phyloP scores from a whole-genome alignment of 305 asterid species.

The Fraxinus platypoda region DNA sequence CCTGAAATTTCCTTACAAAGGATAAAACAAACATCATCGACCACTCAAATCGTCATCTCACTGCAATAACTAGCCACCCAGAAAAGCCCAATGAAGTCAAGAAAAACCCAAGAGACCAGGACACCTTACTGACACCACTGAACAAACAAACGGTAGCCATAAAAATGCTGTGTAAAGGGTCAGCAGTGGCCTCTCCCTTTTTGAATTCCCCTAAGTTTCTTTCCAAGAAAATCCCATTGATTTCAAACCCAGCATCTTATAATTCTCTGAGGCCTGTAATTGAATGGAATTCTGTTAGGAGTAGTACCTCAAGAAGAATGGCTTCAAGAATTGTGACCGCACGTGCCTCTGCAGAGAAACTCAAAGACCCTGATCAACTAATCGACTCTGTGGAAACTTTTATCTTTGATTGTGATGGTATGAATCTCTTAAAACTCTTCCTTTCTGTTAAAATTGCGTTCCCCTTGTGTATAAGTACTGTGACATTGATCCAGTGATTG shows the following conservation, averaged over 20 bases:
- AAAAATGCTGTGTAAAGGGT: conserved; percentile 51
- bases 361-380: conserved; percentile 71
- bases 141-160: conserved; percentile 2
- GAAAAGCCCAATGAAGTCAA: neutral
- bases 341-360: conserved; percentile 69
- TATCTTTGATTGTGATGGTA: conserved; percentile 97
- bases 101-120: neutral
- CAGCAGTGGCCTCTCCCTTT: conserved; percentile 42
- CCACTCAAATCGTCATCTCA: conserved; percentile 42
- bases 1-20: neutral
- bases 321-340: conserved; percentile 42
- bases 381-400: conserved; percentile 88
- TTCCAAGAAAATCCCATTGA: conserved; percentile 36
- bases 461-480: neutral
- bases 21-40: conserved; percentile 25
- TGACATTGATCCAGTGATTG: neutral
- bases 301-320: conserved; percentile 47
- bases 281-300: conserved; percentile 44
- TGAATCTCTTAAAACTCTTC: neutral
- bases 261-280: conserved; percentile 39
- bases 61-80: conserved; percentile 25
- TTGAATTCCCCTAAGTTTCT: conserved; percentile 30
- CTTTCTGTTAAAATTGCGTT: neutral
- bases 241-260: conserved; percentile 41
- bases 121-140: neutral